These are phyloP conservation scores for Trichosporon sp. DNA, from an alignment of 1,284 basidiomycete species.

Conservation along the genomic window DNA sequence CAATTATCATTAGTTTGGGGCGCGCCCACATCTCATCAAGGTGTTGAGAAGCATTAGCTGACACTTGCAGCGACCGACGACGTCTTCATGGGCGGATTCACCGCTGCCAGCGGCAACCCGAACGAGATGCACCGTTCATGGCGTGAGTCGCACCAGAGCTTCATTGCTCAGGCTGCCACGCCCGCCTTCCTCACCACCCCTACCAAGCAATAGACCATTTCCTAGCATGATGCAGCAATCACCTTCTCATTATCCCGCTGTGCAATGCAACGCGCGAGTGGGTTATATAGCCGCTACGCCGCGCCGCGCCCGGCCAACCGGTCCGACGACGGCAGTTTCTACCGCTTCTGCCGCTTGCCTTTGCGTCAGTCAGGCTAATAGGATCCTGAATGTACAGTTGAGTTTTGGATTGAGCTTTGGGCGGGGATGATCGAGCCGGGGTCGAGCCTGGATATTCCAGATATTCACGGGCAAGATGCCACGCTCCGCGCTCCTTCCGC, in stretches of 20 bases:
- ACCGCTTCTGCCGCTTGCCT: no score
- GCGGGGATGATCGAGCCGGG: not conserved
- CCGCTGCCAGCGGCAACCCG: constrained; percentile 40
- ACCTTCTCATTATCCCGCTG: no score
- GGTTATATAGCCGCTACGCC: no score
- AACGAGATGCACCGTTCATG: constrained; percentile 25
- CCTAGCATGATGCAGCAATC: constrained; percentile 1
- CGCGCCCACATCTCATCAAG: not conserved
- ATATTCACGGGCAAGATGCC: not conserved
- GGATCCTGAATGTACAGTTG: not conserved
- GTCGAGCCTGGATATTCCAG: not conserved
- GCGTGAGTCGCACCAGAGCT: constrained; percentile 10
- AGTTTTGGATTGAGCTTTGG: not conserved
- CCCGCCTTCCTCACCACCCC: not conserved
- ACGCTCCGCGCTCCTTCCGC: no score
- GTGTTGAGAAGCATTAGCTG: not conserved
- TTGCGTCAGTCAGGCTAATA: not conserved
- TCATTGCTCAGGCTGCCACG: not conserved
- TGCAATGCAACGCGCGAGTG: no score
- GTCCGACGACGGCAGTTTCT: no score
- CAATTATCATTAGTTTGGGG: not conserved
- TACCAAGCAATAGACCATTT: not conserved
- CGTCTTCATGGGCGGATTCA: constrained; percentile 38
- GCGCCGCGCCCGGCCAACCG: no score
- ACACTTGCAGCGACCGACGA: constrained; percentile 35